Base-by-base conservation (phyloP, 1,284 basidiomycete species). In the Cystobasidium pallidum region DNA sequence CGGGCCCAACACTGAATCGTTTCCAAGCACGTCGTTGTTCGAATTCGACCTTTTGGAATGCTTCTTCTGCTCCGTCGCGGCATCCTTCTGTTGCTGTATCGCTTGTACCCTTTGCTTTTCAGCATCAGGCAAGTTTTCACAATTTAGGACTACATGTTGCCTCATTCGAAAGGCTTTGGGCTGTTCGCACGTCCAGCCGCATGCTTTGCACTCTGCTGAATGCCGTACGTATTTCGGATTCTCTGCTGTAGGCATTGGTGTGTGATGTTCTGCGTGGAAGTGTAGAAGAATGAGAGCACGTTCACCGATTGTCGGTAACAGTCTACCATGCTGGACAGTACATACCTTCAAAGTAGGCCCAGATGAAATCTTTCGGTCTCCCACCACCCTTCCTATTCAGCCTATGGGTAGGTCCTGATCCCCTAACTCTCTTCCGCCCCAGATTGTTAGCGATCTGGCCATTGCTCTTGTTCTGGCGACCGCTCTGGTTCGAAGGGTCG, bases 121-220 rank as follows among this genome's bases (percentile, higher is more conserved):
- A 2, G 68, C 72, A 13, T 62, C 41, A 10, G 77, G 75, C 17
- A 77, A 59, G 13, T 65, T 28, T 17, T 67, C 72, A 72, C 79
- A 80, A 24, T 67, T 34, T 2, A 66, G 30, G 19, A 64, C 47
- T 21, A 76, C 66, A 71, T 80, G 79, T 28, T 73, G 61, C 43
- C 78, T 72, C 78, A 79, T 78, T 2, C 78, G 73, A 59, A 79
- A 79, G 13, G 79, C 78, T 73, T 80, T 80, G 0, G 79, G 78
- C 41, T 77, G 74, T 30, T 80, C 78, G 11, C 75, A 74, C 54
- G 70, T 74, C 79, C 79, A 80, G 6, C 68, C 67, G 68, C 79
- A 80, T 49, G 58, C 45, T 41, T 64, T 63, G 49, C 68, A 71
- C 19, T 36, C 49, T 28, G 68, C 68, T 1, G 51, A 36, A 21